Percentiles rank a stretch among this genome's conserved stretches.
Conservation (phyloP, 192 early-diverging fungal genomes). For the Gaertneriomyces sp. region DNA sequence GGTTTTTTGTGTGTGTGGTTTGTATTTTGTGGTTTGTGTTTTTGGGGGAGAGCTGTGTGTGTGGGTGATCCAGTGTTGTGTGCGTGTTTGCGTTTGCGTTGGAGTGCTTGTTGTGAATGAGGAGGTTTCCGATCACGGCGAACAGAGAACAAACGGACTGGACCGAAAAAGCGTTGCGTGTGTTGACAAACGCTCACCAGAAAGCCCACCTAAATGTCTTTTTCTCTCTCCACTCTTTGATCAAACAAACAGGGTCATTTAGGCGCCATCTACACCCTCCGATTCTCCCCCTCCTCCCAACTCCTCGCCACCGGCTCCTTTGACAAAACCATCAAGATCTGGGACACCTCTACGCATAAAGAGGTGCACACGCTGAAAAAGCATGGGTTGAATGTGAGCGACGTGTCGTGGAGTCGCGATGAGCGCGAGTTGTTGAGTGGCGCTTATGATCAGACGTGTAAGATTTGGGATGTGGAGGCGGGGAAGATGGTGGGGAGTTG, state of each 20-base stretch:
- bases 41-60: background rate
- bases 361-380: conserved; percentile 70
- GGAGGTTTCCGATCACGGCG: too few relatives aligned
- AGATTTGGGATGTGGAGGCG: conserved; percentile 71
- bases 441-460: conserved; percentile 77
- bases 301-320: conserved; percentile 88
- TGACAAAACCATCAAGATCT: conserved; percentile 89
- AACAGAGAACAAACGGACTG: too few relatives aligned
- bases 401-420: conserved; percentile 71
- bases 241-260: conserved; percentile 62
- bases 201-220: too few relatives aligned
- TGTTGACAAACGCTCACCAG: too few relatives aligned
- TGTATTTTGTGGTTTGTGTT: background rate
- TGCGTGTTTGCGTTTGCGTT: too few relatives aligned
- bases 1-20: background rate
- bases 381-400: conserved; percentile 75
- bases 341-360: conserved; percentile 72
- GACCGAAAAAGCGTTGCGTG: too few relatives aligned
- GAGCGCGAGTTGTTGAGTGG: conserved; percentile 67
- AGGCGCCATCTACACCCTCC: conserved; percentile 86
- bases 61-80: too few relatives aligned
- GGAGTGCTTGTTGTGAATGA: too few relatives aligned
- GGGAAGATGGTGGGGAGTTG: conserved; percentile 60
- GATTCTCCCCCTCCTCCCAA: conserved; percentile 80
- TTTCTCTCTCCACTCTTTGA: too few relatives aligned